A percentile compares a stretch with the other conserved stretches of the same genome.
Conservation (phyloP, 106 monocot genomes). For the Posidonia australis region DNA sequence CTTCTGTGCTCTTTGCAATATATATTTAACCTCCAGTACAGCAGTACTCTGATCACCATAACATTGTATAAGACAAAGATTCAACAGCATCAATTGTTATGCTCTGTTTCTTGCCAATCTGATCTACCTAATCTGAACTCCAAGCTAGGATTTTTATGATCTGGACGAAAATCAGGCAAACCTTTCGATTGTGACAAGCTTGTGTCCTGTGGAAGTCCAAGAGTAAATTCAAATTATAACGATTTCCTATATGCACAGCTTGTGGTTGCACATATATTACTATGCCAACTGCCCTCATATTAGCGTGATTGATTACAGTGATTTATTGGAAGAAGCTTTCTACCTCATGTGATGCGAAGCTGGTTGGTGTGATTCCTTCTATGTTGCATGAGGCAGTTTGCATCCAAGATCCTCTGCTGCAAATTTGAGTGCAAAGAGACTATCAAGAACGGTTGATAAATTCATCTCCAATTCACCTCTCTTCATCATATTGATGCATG, state of each 20-base stretch:
- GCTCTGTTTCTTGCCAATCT: constrained; percentile 3
- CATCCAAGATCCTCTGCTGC: background rate
- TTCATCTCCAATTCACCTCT: too few relatives aligned
- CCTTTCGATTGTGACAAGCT: background rate
- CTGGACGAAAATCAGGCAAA: background rate
- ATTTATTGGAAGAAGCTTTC: background rate
- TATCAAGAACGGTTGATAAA: too few relatives aligned
- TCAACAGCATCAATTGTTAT: background rate
- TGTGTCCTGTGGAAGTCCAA: background rate
- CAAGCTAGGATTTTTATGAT: constrained; percentile 15
- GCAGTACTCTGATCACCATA: too few relatives aligned
- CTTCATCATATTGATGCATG: too few relatives aligned
- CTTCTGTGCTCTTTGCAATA: too few relatives aligned
- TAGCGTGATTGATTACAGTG: too few relatives aligned
- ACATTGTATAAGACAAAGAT: too few relatives aligned
- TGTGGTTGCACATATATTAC: too few relatives aligned
- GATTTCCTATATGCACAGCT: too few relatives aligned
- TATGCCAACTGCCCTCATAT: too few relatives aligned
- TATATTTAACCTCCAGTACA: too few relatives aligned
- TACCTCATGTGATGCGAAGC: background rate
- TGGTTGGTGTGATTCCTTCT: background rate
- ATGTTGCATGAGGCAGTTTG: constrained; percentile 5
- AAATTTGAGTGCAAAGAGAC: background rate
- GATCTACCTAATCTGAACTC: constrained; percentile 26
- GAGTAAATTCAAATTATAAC: too few relatives aligned